A percentile compares a stretch with the other conserved stretches of the same genome.
phyloP scores from a whole-genome alignment of 768 basidiomycete species.

The Amanita jacksonii region DNA sequence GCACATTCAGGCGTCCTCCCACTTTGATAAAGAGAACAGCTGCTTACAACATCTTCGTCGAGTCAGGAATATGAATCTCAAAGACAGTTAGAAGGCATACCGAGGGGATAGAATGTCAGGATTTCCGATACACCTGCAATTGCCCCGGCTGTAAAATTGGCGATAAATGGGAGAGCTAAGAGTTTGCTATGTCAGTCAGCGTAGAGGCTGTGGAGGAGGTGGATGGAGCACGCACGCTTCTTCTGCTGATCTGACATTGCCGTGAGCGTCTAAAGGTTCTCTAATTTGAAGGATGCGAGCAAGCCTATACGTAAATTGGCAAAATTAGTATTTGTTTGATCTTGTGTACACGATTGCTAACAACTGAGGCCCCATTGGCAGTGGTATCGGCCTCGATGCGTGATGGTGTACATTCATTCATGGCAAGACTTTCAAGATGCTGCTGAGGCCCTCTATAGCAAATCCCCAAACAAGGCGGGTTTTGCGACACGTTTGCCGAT shows the following conservation, averaged over 20 bases:
- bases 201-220: not conserved
- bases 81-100: slow-evolving; percentile 30
- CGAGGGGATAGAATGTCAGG: slow-evolving; percentile 82
- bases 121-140: slow-evolving; percentile 89
- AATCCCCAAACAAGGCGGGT: slow-evolving; percentile 68
- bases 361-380: not conserved
- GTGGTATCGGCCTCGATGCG: slow-evolving; percentile 29
- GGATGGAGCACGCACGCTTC: slow-evolving; percentile 17
- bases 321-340: not conserved
- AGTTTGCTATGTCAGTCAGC: slow-evolving; percentile 1
- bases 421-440: slow-evolving; percentile 91
- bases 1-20: not conserved
- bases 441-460: slow-evolving; percentile 75
- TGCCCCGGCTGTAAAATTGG: slow-evolving; percentile 92
- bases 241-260: slow-evolving; percentile 22
- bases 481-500: not conserved
- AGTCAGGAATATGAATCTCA: not conserved
- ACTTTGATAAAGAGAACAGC: not conserved
- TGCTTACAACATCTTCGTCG: slow-evolving; percentile 73
- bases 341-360: slow-evolving; percentile 9
- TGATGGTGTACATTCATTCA: slow-evolving; percentile 83
- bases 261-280: slow-evolving; percentile 8
- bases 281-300: too few relatives aligned
- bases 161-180: slow-evolving; percentile 71
- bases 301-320: not conserved